A percentile compares a stretch with the other conserved stretches of the same genome.
Evolutionary conservation across 2,329 filamentous ascomycete genomes (phyloP).

Genomic region (Botryosphaeria dothidea): DNA sequence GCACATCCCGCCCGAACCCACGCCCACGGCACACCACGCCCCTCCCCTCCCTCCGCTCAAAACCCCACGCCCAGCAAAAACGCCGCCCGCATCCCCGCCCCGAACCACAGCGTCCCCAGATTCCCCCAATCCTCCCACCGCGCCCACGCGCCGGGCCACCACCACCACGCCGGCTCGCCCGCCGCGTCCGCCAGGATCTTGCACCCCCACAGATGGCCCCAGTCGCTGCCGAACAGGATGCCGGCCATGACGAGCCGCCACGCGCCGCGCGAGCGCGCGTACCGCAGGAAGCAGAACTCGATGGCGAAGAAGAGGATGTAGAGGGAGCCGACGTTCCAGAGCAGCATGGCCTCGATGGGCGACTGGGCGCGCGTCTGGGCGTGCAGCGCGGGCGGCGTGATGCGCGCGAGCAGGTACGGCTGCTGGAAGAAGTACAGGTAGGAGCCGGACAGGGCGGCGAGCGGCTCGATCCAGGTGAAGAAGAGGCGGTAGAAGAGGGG

Average conservation of each 20-base stretch:
- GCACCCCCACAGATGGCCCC: constrained; percentile 27
- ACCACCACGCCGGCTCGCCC: constrained; percentile 21
- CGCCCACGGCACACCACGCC: too few species aligned
- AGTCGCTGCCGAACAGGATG: constrained; percentile 25
- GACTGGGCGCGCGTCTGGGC: constrained; percentile 22
- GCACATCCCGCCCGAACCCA: too few species aligned
- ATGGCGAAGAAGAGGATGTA: constrained; percentile 30
- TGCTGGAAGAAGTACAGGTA: constrained; percentile 32
- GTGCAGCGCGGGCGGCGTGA: constrained; percentile 27
- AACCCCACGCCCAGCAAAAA: constrained; percentile 28
- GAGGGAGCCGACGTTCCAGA: constrained; percentile 29
- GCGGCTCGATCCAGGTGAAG: constrained; percentile 31
- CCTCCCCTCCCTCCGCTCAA: constrained; percentile 9
- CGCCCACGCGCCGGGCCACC: constrained; percentile 23
- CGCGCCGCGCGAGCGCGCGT: constrained; percentile 25
- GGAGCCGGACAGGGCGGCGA: constrained; percentile 30
- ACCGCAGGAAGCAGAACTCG: constrained; percentile 30
- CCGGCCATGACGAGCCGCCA: constrained; percentile 29
- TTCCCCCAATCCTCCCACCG: constrained; percentile 33
- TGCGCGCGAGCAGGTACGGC: constrained; percentile 13
- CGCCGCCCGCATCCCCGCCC: constrained; percentile 25
- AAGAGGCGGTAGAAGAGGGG: constrained; percentile 29
- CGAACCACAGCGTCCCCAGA: constrained; percentile 31
- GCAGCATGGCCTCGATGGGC: constrained; percentile 29
- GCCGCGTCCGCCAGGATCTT: constrained; percentile 23